Evolutionary conservation across 257 asterid species (phyloP).

Genomic region (Gentiana straminea): DNA sequence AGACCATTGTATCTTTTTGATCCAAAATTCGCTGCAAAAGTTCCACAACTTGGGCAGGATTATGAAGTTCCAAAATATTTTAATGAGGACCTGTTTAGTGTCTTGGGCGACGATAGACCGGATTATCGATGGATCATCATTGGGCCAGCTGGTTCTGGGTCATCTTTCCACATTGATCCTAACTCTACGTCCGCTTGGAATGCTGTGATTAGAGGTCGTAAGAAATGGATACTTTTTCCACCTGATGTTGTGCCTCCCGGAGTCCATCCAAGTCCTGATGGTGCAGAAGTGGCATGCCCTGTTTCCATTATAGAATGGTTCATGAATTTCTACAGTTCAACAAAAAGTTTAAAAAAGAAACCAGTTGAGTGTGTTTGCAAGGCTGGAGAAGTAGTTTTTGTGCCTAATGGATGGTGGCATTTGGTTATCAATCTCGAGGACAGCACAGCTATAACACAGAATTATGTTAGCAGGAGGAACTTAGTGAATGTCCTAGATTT

Average conservation of each 20-base stretch:
- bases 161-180: slow-evolving; percentile 98
- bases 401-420: slow-evolving; percentile 99
- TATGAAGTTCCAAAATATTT: slow-evolving; percentile 66
- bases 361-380: slow-evolving; percentile 86
- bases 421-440: slow-evolving; percentile 89
- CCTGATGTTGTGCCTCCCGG: slow-evolving; percentile 99
- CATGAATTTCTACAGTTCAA: slow-evolving; percentile 78
- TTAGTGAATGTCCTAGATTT: slow-evolving; percentile 71
- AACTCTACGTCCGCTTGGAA: slow-evolving; percentile 99
- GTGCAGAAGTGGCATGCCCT: slow-evolving; percentile 95
- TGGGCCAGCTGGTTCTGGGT: slow-evolving; percentile 96
- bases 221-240: slow-evolving; percentile 92
- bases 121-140: slow-evolving; percentile 90
- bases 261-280: slow-evolving; percentile 92
- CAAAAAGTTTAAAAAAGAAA: slow-evolving; percentile 56
- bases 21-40: slow-evolving; percentile 73
- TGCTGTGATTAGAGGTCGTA: slow-evolving; percentile 85
- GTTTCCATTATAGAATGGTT: slow-evolving; percentile 97
- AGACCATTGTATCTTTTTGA: slow-evolving; percentile 91
- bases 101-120: slow-evolving; percentile 77
- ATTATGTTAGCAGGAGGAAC: slow-evolving; percentile 95
- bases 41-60: slow-evolving; percentile 60
- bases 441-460: slow-evolving; percentile 94
- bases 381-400: slow-evolving; percentile 91
- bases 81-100: slow-evolving; percentile 81